Conservation (phyloP, 257 asterid species). For the Solanum bulbocastanum region DNA sequence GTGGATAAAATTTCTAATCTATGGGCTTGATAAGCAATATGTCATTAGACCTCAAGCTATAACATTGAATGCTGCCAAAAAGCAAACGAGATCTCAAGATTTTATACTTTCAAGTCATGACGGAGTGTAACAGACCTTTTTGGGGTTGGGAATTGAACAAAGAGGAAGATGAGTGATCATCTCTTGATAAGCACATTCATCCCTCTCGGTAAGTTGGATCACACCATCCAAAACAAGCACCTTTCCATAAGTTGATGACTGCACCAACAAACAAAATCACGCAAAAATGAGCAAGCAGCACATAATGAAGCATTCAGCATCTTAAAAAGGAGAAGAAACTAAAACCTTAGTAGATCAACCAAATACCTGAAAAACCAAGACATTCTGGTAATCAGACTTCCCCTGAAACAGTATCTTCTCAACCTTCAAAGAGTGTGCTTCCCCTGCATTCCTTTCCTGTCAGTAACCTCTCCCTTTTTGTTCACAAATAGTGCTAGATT, state of each 20-base stretch:
- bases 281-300: background rate
- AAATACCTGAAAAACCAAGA: constrained; percentile 82
- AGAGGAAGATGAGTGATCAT: constrained; percentile 97
- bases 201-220: constrained; percentile 95
- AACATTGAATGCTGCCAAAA: background rate
- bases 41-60: background rate
- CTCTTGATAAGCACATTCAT: constrained; percentile 99
- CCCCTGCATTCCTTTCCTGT: constrained; percentile 50
- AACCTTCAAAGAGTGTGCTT: constrained; percentile 94
- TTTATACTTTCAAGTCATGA: background rate
- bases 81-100: background rate
- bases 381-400: constrained; percentile 88
- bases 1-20: background rate
- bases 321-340: background rate
- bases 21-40: background rate
- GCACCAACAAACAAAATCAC: constrained; percentile 19
- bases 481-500: background rate
- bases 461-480: background rate
- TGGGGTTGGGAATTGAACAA: constrained; percentile 80
- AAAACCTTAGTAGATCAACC: background rate
- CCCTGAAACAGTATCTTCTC: constrained; percentile 78
- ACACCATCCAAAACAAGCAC: constrained; percentile 98
- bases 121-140: constrained; percentile 39
- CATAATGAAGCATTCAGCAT: background rate
- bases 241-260: constrained; percentile 92